Conservation (phyloP, 805 yeast species). For the Candida jianshihensis region DNA sequence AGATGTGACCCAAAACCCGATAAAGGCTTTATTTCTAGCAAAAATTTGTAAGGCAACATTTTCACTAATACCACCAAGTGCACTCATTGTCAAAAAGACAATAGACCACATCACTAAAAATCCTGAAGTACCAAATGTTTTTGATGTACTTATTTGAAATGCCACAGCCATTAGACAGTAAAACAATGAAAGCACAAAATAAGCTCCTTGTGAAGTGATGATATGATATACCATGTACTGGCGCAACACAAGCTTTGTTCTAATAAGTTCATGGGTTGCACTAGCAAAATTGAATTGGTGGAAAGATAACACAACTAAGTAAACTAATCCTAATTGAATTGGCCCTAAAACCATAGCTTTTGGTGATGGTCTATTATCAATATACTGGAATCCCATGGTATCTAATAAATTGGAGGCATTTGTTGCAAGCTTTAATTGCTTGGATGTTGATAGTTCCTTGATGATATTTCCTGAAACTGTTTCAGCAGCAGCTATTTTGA, state of each 20-base stretch:
- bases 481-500: conserved; percentile 20
- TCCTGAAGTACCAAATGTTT: conserved; percentile 58
- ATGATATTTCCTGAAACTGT: conserved; percentile 8
- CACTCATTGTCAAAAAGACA: conserved; percentile 57
- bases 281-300: conserved; percentile 39
- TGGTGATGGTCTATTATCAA: conserved; percentile 42
- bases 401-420: conserved; percentile 10
- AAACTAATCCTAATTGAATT: conserved; percentile 66
- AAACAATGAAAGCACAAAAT: conserved; percentile 48
- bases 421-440: conserved; percentile 1
- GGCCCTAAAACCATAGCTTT: conserved; percentile 54
- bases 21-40: conserved; percentile 47
- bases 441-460: background rate
- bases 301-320: conserved; percentile 63
- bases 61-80: conserved; percentile 69
- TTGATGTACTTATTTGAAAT: conserved; percentile 50
- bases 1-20: conserved; percentile 66
- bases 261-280: conserved; percentile 21
- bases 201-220: conserved; percentile 41
- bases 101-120: conserved; percentile 69
- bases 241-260: conserved; percentile 24
- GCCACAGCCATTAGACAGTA: conserved; percentile 57
- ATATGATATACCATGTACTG: conserved; percentile 37
- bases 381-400: conserved; percentile 19
- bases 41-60: conserved; percentile 38